Evolutionary conservation across 2,329 filamentous ascomycete genomes (phyloP).

Genomic region (Fusarium phyllophilum): DNA sequence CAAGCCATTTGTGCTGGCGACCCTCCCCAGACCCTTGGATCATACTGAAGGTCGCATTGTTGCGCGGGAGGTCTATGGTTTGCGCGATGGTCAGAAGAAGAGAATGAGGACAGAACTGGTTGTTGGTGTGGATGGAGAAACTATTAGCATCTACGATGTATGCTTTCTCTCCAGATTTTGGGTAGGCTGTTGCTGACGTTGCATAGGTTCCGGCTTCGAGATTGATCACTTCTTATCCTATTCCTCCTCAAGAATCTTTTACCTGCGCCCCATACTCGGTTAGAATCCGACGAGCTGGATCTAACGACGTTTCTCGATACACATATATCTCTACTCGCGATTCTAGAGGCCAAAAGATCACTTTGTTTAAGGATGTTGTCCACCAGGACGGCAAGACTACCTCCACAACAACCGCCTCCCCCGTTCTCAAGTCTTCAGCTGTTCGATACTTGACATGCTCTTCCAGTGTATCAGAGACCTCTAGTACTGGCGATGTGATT

Average conservation of each 20-base stretch:
- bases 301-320: slow-evolving; percentile 63
- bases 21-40: slow-evolving; percentile 68
- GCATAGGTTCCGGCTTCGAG: slow-evolving; percentile 67
- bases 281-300: slow-evolving; percentile 60
- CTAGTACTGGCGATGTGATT: slow-evolving; percentile 56
- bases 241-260: slow-evolving; percentile 72
- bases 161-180: slow-evolving; percentile 36
- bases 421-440: slow-evolving; percentile 53
- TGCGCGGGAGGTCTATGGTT: slow-evolving; percentile 70
- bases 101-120: slow-evolving; percentile 71
- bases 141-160: slow-evolving; percentile 73
- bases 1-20: slow-evolving; percentile 70
- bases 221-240: slow-evolving; percentile 73
- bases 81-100: slow-evolving; percentile 66
- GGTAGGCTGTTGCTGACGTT: slow-evolving; percentile 2
- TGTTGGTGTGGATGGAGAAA: slow-evolving; percentile 73
- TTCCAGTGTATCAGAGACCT: slow-evolving; percentile 41
- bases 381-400: slow-evolving; percentile 62
- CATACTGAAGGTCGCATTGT: slow-evolving; percentile 62
- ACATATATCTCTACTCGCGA: slow-evolving; percentile 69
- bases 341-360: slow-evolving; percentile 60
- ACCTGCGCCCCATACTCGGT: slow-evolving; percentile 70
- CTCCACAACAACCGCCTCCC: slow-evolving; percentile 58
- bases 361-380: slow-evolving; percentile 68
- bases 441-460: slow-evolving; percentile 51